Base-by-base conservation (phyloP, 371 early-diverging fungal genomes). In the Zychaea mexicana region DNA sequence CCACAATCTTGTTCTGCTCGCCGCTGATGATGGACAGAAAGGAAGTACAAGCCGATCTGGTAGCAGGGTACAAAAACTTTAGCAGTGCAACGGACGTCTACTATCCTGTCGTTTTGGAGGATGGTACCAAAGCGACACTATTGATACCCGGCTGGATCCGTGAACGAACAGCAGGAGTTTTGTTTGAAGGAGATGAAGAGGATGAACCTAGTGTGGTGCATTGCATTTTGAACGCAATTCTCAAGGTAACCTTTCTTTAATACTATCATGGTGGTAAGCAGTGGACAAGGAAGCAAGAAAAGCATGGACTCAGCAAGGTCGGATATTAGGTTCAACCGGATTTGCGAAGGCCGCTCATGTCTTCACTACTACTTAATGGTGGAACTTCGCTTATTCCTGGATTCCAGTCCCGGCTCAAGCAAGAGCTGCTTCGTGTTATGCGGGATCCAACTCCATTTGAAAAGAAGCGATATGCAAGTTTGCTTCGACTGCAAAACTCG, bases 71-170 rank as follows among this genome's bases (percentile, higher is more conserved):
- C 66, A 74, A 83, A 39, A 78, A 86, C 21, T 82, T 78, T 33
- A 84, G 84, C 24, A 81, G 84, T 9, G 83, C 90, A 1, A 79
- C 85, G 0, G 86, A 88, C 62, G 42, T 88, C 2, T 79, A 79
- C 53, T 84, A 82, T 58, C 81, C 82, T 15, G 68, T 82, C 13
- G 62, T 74, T 53, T 45, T 81, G 24, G 64, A 65, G 26, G 85
- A 82, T 30, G 84, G 81, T 8, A 74, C 74, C 26, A 78, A 79
- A 60, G 88, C 83, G 2, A 80, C 71, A 12, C 55, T 93, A 57
- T 69, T 69, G 27, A 75, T 96, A 19, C 97, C 97, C 15, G 90
- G 92, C 0, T 96, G 96, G 96, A 81, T 96, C 22, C 85, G 94
- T 2, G 96, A 93, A 66, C 86, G 92, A 30, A 87, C 93, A 0